phyloP scores from a whole-genome alignment of 257 asterid species.

The Gentiana straminea region DNA sequence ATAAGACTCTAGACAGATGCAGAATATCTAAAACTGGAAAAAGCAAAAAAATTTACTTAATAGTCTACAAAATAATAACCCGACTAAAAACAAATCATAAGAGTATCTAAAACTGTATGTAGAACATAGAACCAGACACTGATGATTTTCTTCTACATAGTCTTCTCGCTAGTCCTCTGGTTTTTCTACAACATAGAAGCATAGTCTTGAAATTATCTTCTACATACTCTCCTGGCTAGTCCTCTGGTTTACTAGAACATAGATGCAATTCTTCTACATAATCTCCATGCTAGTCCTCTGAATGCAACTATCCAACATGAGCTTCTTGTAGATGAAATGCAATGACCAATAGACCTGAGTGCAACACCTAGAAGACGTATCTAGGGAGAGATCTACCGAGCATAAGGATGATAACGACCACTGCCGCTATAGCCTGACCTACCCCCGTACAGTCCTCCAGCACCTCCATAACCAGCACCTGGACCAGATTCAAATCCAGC shows the following conservation, averaged over 20 bases:
- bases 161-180: slow-evolving; percentile 54
- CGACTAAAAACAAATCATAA: not conserved
- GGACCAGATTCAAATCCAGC: slow-evolving; percentile 78
- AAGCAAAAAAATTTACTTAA: too few relatives aligned
- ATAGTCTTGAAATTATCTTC: slow-evolving; percentile 18
- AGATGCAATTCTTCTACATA: slow-evolving; percentile 35
- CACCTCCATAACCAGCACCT: slow-evolving; percentile 59
- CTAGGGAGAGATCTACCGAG: slow-evolving; percentile 66
- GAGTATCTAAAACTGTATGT: slow-evolving; percentile 8
- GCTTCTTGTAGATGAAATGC: slow-evolving; percentile 33
- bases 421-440: slow-evolving; percentile 94
- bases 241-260: slow-evolving; percentile 24
- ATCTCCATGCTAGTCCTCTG: slow-evolving; percentile 55
- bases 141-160: slow-evolving; percentile 29
- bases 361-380: slow-evolving; percentile 52
- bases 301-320: slow-evolving; percentile 39
- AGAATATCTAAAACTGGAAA: slow-evolving; percentile 4
- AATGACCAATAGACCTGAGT: slow-evolving; percentile 40
- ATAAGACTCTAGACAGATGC: not conserved
- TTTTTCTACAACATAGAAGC: slow-evolving; percentile 17
- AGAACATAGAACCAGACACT: slow-evolving; percentile 12
- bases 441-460: slow-evolving; percentile 83
- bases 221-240: slow-evolving; percentile 57
- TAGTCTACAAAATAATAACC: too few relatives aligned
- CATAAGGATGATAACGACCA: slow-evolving; percentile 89